phyloP scores from a whole-genome alignment of 2,329 filamentous ascomycete species.

The Fusarium proliferatum region DNA sequence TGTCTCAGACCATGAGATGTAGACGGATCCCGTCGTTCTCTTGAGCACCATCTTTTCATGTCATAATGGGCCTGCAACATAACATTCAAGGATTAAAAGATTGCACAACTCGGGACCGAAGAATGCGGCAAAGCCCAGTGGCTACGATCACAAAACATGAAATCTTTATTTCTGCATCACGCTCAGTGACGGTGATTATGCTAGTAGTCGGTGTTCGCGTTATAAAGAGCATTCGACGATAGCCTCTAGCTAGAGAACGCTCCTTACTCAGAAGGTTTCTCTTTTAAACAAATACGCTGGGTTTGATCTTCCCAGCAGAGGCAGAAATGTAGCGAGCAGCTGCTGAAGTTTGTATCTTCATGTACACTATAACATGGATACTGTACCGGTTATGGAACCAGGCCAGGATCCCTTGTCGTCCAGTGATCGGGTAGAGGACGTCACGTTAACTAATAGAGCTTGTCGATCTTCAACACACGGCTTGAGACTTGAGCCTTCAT shows the following conservation, averaged over 20 bases:
- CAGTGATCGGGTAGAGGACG: slow-evolving; percentile 15
- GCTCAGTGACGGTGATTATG: background rate
- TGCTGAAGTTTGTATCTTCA: slow-evolving; percentile 23
- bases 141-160: background rate
- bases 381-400: slow-evolving; percentile 29
- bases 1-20: slow-evolving; percentile 10
- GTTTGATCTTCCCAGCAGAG: background rate
- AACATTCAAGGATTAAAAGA: background rate
- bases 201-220: background rate
- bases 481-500: background rate
- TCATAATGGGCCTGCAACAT: background rate
- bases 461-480: slow-evolving; percentile 22
- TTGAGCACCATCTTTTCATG: slow-evolving; percentile 1
- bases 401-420: slow-evolving; percentile 20
- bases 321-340: slow-evolving; percentile 5
- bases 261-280: background rate
- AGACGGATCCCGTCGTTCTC: background rate
- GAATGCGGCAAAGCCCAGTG: background rate
- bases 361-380: slow-evolving; percentile 16
- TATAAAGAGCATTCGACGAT: background rate
- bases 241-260: background rate
- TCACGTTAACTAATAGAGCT: slow-evolving; percentile 19
- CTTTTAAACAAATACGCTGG: background rate
- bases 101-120: slow-evolving; percentile 5
- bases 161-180: background rate